These are phyloP conservation scores for Geotrichum cucujoidarum DNA, from an alignment of 1,139 yeast genomes.

Conservation along the genomic window DNA sequence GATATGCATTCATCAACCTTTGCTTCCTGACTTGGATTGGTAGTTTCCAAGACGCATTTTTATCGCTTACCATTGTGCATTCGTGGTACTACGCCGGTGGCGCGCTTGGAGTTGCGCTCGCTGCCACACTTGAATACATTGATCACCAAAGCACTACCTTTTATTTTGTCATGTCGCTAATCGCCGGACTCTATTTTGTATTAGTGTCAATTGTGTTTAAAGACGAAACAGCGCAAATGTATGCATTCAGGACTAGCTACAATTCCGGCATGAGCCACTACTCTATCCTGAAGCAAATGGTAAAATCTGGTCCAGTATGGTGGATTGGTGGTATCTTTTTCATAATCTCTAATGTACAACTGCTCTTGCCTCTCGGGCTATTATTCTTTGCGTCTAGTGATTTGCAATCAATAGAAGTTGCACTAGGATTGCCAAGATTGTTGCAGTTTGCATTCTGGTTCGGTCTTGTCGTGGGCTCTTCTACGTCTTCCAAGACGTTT, in stretches of 20 bases:
- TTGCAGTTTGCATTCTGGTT: constrained; percentile 43
- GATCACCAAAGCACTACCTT: constrained; percentile 50
- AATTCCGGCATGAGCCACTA: background rate
- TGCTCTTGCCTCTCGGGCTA: constrained; percentile 60
- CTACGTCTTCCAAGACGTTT: constrained; percentile 39
- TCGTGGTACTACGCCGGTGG: constrained; percentile 62
- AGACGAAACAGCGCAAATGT: constrained; percentile 14
- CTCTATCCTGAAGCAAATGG: background rate
- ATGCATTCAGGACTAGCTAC: constrained; percentile 12
- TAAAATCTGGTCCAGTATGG: background rate
- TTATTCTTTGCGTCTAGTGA: too few species aligned
- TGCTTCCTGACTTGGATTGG: constrained; percentile 56
- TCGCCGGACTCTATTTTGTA: constrained; percentile 27
- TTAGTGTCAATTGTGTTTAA: constrained; percentile 6
- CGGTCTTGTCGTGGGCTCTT: constrained; percentile 60
- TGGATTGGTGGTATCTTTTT: constrained; percentile 35
- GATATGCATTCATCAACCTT: constrained; percentile 50
- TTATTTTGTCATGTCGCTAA: constrained; percentile 45
- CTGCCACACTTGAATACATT: constrained; percentile 45
- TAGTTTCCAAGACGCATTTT: constrained; percentile 46
- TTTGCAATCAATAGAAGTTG: too few species aligned
- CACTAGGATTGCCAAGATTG: constrained; percentile 45
- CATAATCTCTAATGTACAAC: constrained; percentile 65
- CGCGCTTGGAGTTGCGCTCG: constrained; percentile 51
- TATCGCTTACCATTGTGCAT: constrained; percentile 50